These are phyloP conservation scores for Blastomyces parvus DNA, from an alignment of 2,329 filamentous ascomycete species.

Conservation along the genomic window DNA sequence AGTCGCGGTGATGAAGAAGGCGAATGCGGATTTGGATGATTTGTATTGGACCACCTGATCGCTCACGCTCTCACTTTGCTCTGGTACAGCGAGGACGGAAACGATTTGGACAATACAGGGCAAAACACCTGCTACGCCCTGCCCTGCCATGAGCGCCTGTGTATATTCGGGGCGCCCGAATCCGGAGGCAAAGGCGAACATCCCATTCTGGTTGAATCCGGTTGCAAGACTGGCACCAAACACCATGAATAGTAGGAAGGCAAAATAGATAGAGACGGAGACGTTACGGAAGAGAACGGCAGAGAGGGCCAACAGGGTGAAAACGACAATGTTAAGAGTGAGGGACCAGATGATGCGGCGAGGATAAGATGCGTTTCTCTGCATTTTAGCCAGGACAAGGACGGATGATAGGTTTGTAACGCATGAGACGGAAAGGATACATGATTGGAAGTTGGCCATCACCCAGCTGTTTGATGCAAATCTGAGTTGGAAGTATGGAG, in stretches of 20 bases:
- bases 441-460: slow-evolving; percentile 74
- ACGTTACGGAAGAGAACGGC: slow-evolving; percentile 58
- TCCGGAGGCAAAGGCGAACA: slow-evolving; percentile 81
- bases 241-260: slow-evolving; percentile 74
- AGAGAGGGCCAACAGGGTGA: slow-evolving; percentile 68
- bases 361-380: slow-evolving; percentile 76
- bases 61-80: slow-evolving; percentile 32
- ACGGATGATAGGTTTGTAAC: slow-evolving; percentile 70
- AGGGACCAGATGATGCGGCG: slow-evolving; percentile 73
- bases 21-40: slow-evolving; percentile 64
- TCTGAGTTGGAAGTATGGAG: slow-evolving; percentile 81
- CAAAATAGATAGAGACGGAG: slow-evolving; percentile 60
- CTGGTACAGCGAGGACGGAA: slow-evolving; percentile 60
- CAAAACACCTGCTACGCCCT: slow-evolving; percentile 82
- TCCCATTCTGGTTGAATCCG: slow-evolving; percentile 82
- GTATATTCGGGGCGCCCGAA: slow-evolving; percentile 84
- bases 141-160: slow-evolving; percentile 91
- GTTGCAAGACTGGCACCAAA: slow-evolving; percentile 68
- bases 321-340: slow-evolving; percentile 65
- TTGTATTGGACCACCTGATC: slow-evolving; percentile 31
- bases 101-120: slow-evolving; percentile 80
- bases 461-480: slow-evolving; percentile 64
- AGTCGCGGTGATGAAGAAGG: slow-evolving; percentile 86
- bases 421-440: slow-evolving; percentile 78
- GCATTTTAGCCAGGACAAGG: slow-evolving; percentile 67